Evolutionary conservation across 768 basidiomycete genomes (phyloP), one percentile per base, ranked within the genome.

Genomic region (Dictyophora rubrovolvata): DNA sequence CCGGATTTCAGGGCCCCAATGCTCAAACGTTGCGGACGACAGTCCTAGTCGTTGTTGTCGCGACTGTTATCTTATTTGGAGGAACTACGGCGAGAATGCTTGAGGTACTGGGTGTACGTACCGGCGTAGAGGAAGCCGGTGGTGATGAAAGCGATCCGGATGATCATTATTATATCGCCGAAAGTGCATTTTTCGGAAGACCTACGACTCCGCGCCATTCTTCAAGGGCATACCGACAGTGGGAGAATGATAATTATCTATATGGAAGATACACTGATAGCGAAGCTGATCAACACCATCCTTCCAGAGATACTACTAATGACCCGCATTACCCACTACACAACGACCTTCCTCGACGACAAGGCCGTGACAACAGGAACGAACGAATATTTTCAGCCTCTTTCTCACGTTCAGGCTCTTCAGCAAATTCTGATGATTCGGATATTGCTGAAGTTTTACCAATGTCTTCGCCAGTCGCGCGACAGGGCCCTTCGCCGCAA

Each of bases 21-120:
- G 92, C 92, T 0, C 84, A 91, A 65, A 91, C 89, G 46, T 78
- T 99, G 54, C 78, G 93, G 35, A 96, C 86, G 50, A 98, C 96
- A 0, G 93, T 98, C 20, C 83, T 99, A 23, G 86, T 96, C 18
- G 93, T 96, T 10, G 95, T 98, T 22, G 92, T 99, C 48, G 76
- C 97, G 55, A 96, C 95, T 1, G 93, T 98, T 35, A 72, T 98
- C 56, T 73, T 96, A 36, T 98, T 99, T 64, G 96, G 96, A 0
- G 95, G 96, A 1, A 97, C 96, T n/a, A 95, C 95, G 0, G 84
- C 90, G 12, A 79, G 93, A 53, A 98, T 99, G 96, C 77, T 99
- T 28, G 95, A 97, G 67, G 84, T 97, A 9, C 78, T 97, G n/a
- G 95, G 96, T 0, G 96, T 99, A 62, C 75, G 91, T 11, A 94